Evolutionary conservation across 805 yeast species (phyloP), one percentile per base, ranked within the genome.

Genomic region (Dipodascus albidus): DNA sequence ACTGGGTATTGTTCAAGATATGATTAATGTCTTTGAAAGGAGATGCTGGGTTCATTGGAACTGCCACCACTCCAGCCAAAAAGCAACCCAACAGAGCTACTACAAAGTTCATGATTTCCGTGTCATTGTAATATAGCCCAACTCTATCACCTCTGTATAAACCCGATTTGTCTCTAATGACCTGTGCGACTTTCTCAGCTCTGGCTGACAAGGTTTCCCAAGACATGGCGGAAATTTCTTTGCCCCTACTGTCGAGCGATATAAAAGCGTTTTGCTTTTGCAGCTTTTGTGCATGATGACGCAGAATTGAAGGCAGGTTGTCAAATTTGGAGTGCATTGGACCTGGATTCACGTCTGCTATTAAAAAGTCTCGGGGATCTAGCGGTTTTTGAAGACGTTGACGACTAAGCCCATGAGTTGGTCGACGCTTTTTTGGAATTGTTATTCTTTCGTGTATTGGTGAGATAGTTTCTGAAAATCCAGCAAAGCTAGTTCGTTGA

Each of bases 41-140:
- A 23, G 81, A 76, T 52, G 82, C 85, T 55, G 88, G 82, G 52
- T 86, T 86, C 47, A 93, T 81, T 0, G 99, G 99, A 3, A 93
- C 91, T 0, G 98, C 98, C 1, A 93, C 90, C 49, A 88, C 85
- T 1, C 96, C 96, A 1, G 97, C 95, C 54, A 91, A 72, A 59
- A 91, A 87, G 64, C 97, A 90, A 3, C 96, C 99, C 66, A 88
- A 78, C 19, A 93, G 67, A 0, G 98, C 95, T 1, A 86, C 79
- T 0, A 87, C 78, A 65, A 90, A 91, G 58, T 93, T 97, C 11
- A 86, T 76, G 1, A 87, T 81, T 66, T 93, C 98, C 27, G 77
- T 76, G 54, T 84, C 88, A 60, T 86, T 88, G 64, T 89, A 93
- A 59, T 95, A 77, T 47, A 93, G 71, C 27, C 87, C 80, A 0